Evolutionary conservation across 805 yeast genomes (phyloP).

Genomic region (Pichia rugopelliculosa): DNA sequence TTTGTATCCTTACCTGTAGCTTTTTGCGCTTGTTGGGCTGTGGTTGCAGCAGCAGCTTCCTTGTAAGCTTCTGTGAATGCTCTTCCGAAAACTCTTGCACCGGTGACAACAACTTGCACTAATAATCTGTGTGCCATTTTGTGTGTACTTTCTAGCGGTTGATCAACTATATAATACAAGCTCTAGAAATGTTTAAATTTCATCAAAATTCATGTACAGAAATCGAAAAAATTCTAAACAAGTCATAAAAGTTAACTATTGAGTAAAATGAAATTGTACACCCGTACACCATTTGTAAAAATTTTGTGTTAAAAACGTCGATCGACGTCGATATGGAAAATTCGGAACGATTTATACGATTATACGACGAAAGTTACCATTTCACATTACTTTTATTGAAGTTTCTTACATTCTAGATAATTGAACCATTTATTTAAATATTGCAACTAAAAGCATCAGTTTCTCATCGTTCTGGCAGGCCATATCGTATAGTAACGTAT

Average conservation of each 20-base stretch:
- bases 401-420: no score
- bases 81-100: slow-evolving; percentile 91
- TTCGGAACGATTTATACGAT: background rate
- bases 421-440: no score
- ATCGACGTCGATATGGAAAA: no score
- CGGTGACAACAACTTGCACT: slow-evolving; percentile 85
- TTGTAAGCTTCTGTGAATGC: slow-evolving; percentile 96
- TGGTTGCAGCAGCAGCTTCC: slow-evolving; percentile 93
- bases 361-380: no score
- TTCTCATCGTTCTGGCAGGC: background rate
- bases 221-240: background rate
- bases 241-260: no score
- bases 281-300: background rate
- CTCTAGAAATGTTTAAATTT: background rate
- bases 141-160: background rate
- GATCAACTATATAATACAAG: background rate
- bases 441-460: background rate
- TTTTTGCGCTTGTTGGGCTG: slow-evolving; percentile 43
- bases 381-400: no score
- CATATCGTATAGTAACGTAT: background rate
- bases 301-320: background rate
- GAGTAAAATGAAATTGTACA: background rate
- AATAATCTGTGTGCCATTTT: slow-evolving; percentile 87
- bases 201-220: background rate
- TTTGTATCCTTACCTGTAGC: slow-evolving; percentile 24